Evolutionary conservation across 176 grass and related monocot species (phyloP).

Genomic region (Lolium multiflorum): DNA sequence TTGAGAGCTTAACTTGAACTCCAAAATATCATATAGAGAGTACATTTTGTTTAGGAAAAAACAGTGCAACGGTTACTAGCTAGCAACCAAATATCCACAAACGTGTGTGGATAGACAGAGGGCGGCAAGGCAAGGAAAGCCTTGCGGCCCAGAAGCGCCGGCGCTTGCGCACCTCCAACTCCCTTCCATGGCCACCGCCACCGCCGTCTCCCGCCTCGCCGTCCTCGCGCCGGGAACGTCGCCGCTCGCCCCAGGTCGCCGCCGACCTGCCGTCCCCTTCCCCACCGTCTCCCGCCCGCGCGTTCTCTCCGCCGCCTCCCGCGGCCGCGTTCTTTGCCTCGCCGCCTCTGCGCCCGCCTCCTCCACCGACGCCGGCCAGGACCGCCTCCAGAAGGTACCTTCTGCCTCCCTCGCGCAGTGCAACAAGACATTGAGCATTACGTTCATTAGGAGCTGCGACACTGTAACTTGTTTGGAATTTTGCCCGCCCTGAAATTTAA

Average conservation of each 20-base stretch:
- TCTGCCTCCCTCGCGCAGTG: not conserved
- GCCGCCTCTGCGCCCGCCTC: conserved; percentile 44
- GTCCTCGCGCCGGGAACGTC: conserved; percentile 37
- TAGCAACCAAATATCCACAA: conserved; percentile 21
- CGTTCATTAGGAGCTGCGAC: not conserved
- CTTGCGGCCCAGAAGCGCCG: conserved; percentile 41
- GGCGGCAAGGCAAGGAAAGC: conserved; percentile 34
- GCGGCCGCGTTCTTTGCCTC: conserved; percentile 45
- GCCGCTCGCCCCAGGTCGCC: not conserved
- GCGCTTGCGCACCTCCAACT: conserved; percentile 25
- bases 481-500: conserved; percentile 11
- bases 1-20: too few relatives aligned
- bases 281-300: not conserved
- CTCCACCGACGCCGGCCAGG: conserved; percentile 57
- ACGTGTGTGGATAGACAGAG: conserved; percentile 44
- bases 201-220: conserved; percentile 52
- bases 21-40: too few relatives aligned
- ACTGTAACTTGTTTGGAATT: not conserved
- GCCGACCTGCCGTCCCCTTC: not conserved
- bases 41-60: not conserved
- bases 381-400: conserved; percentile 83
- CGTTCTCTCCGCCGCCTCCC: conserved; percentile 27
- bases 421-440: not conserved
- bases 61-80: not conserved
- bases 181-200: conserved; percentile 39